These are phyloP conservation scores for Hirschfeldia incana DNA, from an alignment of 345 rosid species.

Conservation along the genomic window DNA sequence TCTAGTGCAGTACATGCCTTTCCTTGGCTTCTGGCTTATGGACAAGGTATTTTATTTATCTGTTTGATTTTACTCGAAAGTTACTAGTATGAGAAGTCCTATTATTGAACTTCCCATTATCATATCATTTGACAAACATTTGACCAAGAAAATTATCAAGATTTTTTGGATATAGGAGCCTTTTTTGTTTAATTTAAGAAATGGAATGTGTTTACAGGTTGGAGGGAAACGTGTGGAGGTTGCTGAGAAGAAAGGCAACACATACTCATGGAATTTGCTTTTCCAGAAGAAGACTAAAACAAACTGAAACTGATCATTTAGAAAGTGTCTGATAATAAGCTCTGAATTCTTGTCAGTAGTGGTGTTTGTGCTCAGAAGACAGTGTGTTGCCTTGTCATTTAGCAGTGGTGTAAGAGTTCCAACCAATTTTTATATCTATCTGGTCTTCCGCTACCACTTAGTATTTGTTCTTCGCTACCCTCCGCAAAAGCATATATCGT, in stretches of 20 bases:
- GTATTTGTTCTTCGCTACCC: no score
- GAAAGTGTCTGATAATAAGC: not conserved
- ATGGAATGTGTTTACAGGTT: conserved; percentile 44
- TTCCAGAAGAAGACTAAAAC: conserved; percentile 74
- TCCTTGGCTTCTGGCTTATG: conserved; percentile 88
- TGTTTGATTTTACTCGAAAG: not conserved
- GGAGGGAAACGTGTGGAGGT: conserved; percentile 78
- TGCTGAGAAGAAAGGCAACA: conserved; percentile 71
- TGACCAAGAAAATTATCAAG: not conserved
- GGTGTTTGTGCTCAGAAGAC: not conserved
- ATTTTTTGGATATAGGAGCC: not conserved
- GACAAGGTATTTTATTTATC: conserved; percentile 66
- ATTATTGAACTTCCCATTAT: conserved; percentile 1
- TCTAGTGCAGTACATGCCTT: conserved; percentile 87
- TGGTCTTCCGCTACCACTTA: no score
- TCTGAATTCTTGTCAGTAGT: not conserved
- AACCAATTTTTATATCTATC: no score
- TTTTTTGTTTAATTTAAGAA: not conserved
- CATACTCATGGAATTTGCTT: conserved; percentile 68
- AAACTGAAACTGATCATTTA: conserved; percentile 38
- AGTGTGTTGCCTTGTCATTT: not conserved
- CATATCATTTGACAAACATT: not conserved
- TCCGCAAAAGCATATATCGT: no score
- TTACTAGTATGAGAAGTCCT: not conserved
- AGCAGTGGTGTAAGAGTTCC: not conserved